A percentile compares a stretch with the other conserved stretches of the same genome.
phyloP scores from a whole-genome alignment of 1,139 yeast genomes.

The Suhomyces ambrosiae region DNA sequence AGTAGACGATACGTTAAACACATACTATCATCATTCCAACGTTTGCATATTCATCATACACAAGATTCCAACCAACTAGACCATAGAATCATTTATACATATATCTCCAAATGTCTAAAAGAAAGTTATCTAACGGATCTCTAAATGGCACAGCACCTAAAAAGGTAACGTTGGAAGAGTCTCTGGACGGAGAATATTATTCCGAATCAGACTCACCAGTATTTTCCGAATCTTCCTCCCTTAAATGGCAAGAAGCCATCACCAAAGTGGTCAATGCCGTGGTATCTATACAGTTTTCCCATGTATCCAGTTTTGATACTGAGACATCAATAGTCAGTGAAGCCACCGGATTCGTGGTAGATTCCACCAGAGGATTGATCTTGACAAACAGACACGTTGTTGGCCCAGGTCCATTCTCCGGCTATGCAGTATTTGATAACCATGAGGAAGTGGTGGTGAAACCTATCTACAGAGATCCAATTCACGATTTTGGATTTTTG shows the following conservation, averaged over 20 bases:
- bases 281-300: slow-evolving; percentile 87
- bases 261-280: slow-evolving; percentile 82
- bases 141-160: slow-evolving; percentile 9
- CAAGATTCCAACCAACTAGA: no score
- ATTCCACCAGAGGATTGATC: slow-evolving; percentile 75
- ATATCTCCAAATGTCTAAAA: slow-evolving; percentile 6
- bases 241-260: slow-evolving; percentile 76
- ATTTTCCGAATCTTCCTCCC: slow-evolving; percentile 9
- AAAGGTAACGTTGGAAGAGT: slow-evolving; percentile 8
- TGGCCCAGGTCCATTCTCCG: slow-evolving; percentile 91
- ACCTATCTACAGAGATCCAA: slow-evolving; percentile 83
- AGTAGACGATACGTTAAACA: neutral
- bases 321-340: slow-evolving; percentile 82
- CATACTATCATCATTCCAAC: no score
- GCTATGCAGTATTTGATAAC: slow-evolving; percentile 89
- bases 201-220: slow-evolving; percentile 4
- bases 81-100: neutral
- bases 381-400: slow-evolving; percentile 93
- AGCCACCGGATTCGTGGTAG: slow-evolving; percentile 96
- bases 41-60: no score
- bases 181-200: slow-evolving; percentile 10
- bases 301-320: slow-evolving; percentile 84
- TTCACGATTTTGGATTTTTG: slow-evolving; percentile 82
- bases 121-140: slow-evolving; percentile 14
- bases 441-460: slow-evolving; percentile 91